Conservation (phyloP, 1,284 basidiomycete genomes). For the Cystobasidium slooffiae region DNA sequence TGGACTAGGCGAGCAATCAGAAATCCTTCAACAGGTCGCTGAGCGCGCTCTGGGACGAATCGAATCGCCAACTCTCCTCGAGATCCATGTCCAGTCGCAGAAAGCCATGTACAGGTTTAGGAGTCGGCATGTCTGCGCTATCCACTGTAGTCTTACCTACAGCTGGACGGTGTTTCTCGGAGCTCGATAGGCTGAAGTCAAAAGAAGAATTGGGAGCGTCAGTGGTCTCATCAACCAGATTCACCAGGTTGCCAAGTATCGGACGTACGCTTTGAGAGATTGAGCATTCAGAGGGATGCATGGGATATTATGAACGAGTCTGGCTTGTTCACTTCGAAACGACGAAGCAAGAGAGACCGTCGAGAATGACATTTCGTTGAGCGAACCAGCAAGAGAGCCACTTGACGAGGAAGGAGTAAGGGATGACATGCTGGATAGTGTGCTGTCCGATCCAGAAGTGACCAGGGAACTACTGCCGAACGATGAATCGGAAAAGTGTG, state of each 20-base stretch:
- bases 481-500: slow-evolving; percentile 28
- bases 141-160: no score
- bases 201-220: no score
- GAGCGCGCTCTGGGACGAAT: slow-evolving; percentile 22
- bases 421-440: neutral
- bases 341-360: slow-evolving; percentile 3
- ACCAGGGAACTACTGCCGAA: neutral
- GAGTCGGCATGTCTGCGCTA: neutral
- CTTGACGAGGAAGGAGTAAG: slow-evolving; percentile 4
- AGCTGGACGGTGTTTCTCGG: no score
- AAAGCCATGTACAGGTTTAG: neutral
- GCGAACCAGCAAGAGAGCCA: neutral
- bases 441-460: neutral
- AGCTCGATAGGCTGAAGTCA: no score
- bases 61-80: slow-evolving; percentile 10
- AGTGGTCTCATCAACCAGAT: no score
- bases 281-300: slow-evolving; percentile 2
- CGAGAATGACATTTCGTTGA: neutral
- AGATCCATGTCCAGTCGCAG: neutral
- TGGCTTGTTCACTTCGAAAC: neutral
- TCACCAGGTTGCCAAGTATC: neutral
- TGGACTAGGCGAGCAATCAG: neutral
- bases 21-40: slow-evolving; percentile 24
- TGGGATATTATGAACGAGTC: slow-evolving; percentile 7
- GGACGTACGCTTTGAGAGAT: neutral